A percentile compares a stretch with the other conserved stretches of the same genome.
Evolutionary conservation across 768 basidiomycete species (phyloP).

Genomic region (Mycena metata): DNA sequence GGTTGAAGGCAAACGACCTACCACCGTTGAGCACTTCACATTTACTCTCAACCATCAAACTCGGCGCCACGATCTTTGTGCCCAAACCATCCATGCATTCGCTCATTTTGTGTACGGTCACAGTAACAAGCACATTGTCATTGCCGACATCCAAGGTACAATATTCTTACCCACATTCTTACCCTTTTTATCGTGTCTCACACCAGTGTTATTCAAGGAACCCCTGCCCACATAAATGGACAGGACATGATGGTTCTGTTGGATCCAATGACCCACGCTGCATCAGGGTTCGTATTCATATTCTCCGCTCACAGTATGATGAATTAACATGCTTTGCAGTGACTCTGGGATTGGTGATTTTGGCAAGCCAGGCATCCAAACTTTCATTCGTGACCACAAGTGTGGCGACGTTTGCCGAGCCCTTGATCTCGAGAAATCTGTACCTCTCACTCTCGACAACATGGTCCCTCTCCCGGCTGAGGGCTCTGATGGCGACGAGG

Average conservation of each 20-base stretch:
- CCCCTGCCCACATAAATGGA: constrained; percentile 18
- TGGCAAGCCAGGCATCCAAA: neutral
- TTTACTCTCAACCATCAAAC: constrained; percentile 27
- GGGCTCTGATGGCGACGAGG: no score
- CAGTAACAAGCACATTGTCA: constrained; percentile 18
- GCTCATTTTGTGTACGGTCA: constrained; percentile 32
- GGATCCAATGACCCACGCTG: constrained; percentile 40
- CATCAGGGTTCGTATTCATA: constrained; percentile 24
- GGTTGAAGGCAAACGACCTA: constrained; percentile 28
- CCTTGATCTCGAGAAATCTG: neutral
- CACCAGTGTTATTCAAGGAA: constrained; percentile 31
- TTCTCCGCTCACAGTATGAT: neutral
- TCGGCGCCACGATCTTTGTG: neutral
- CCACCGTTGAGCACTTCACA: constrained; percentile 26
- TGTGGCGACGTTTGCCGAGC: neutral
- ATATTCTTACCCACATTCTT: neutral
- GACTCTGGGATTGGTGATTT: constrained; percentile 9
- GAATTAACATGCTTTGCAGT: neutral
- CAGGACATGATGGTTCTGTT: constrained; percentile 33
- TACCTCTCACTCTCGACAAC: neutral
- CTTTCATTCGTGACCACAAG: constrained; percentile 3
- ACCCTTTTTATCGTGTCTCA: neutral
- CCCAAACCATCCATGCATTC: constrained; percentile 29
- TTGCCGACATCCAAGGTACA: constrained; percentile 38
- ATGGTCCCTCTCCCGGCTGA: no score